These are phyloP conservation scores for Aspergillus neotritici DNA, from an alignment of 2,329 filamentous ascomycete genomes.

Conservation along the genomic window DNA sequence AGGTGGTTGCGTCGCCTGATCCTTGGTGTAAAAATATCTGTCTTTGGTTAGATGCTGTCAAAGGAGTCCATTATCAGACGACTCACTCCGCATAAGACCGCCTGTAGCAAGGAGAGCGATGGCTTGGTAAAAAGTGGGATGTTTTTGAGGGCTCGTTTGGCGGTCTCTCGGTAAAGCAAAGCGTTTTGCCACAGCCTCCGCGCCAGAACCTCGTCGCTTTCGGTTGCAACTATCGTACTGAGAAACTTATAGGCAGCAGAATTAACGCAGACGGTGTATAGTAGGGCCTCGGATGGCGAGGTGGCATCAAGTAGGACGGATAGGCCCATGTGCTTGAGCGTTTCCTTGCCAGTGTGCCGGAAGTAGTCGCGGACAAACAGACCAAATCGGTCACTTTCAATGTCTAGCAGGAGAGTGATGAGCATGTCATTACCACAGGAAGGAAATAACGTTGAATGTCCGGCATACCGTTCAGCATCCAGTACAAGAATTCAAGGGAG, in stretches of 20 bases:
- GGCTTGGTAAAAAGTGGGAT: conserved; percentile 13
- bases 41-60: not conserved
- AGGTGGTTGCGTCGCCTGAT: conserved; percentile 14
- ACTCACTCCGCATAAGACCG: conserved; percentile 11
- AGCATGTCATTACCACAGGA: too few species aligned
- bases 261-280: conserved; percentile 19
- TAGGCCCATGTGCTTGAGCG: conserved; percentile 18
- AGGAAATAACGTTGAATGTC: not conserved
- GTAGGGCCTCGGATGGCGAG: conserved; percentile 4
- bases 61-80: not conserved
- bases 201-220: conserved; percentile 5
- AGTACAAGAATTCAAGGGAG: conserved; percentile 14
- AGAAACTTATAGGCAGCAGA: conserved; percentile 19
- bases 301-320: conserved; percentile 8
- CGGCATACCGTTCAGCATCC: conserved; percentile 19
- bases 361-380: conserved; percentile 17
- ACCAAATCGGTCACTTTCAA: conserved; percentile 13
- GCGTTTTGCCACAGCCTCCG: conserved; percentile 5
- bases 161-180: conserved; percentile 7
- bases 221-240: conserved; percentile 6
- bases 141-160: conserved; percentile 11
- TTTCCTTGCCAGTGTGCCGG: conserved; percentile 12
- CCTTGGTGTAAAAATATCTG: conserved; percentile 19
- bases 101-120: conserved; percentile 13
- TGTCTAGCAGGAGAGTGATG: conserved; percentile 15